Base-by-base conservation (phyloP, 1,284 basidiomycete genomes). In the Vanrija pseudolonga region DNA sequence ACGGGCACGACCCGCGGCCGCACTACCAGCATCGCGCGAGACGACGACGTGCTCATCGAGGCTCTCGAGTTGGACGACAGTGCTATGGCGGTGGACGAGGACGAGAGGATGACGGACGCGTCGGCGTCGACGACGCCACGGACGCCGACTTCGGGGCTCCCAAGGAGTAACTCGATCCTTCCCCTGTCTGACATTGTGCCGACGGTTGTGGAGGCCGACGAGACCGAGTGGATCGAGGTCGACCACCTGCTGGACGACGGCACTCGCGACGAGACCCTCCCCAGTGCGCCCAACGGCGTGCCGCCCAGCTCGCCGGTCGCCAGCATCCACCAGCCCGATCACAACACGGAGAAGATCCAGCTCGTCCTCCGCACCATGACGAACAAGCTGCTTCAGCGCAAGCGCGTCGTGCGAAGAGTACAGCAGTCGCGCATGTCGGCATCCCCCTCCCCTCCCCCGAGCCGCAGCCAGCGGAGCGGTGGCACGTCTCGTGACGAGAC, bases 321-420 rank as follows among this genome's bases (percentile, higher is more conserved):
- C 6, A 17, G 24, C 17, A 18, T 38, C 19, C n/a, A 17, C 8
- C 26, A 32, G n/a, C 6, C 20, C 48, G 28, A 18, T 41, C n/a
- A 63, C 4, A 72, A 62, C 55, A 51, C 62, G 11, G 67, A 71
- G n/a, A 59, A 68, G 8, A 64, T 79, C 24, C 76, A 79, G 53
- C 64, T 78, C 17, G 76, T 79, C 1, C 63, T 80, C 9, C 69
- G 71, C 39, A 79, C 76, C 3, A 78, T 79, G 67, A 80, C 77
- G 7, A 71, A 73, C 55, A 76, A 75, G 65, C 64, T 80, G 3
- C 66, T 77, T 7, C 72, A 77, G 52, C 74, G 73, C 40, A 77
- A 56, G 42, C 67, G 74, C 18, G 75, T 72, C 0, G 56, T 78
- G 11, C 68, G 74, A 1, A 64, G 74, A 8, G 42, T 76, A 5